Evolutionary conservation across 352 stramenopile genomes (phyloP), one percentile per base, ranked within the genome.

Genomic region (Elongisporangium undulatum): DNA sequence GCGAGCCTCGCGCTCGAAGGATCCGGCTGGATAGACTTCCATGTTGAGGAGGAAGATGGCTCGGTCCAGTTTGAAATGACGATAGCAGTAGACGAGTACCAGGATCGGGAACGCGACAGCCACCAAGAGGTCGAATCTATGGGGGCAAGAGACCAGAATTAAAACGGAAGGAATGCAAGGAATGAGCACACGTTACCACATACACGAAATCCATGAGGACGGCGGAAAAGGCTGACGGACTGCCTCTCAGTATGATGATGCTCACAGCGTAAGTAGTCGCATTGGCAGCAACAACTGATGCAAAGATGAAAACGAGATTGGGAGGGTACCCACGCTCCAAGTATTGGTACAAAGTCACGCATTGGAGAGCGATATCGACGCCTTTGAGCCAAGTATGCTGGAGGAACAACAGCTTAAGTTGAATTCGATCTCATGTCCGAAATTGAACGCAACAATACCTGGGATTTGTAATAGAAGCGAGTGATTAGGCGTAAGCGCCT

Each of bases 1-100:
- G 0, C 58, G 54, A 16, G 74, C 69, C 1, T 65, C 53, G 6
- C 67, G 63, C 60, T 84, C 72, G 34, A 77, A 81, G 48, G 50
- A 66, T 7, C 67, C 67, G 4, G 58, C 24, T 1, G 64, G 55
- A 6, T 74, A 54, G 0, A 76, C 13, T 7, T 66, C 56, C 34
- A 58, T 58, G 34, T 65, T 71, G 5, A 81, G 63, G 3, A 49
- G 49, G 49, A 69, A 69, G 1, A 70, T 45, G 1, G 39, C 51
- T 0, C 53, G 67, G 23, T 82, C 67, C 23, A 70, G 72, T 12
- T 67, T 55, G 49, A 82, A 79, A 13, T 48, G 61, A 10, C 59
- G 39, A 7, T 59, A 59, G 13, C 61, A 66, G 49, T 77, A 73
- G 2, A 64, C 1, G 9, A 79, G 55, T 8, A 70, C 50, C 1